Base-by-base conservation (phyloP, 2,329 filamentous ascomycete species). In the Colletotrichum sp. region DNA sequence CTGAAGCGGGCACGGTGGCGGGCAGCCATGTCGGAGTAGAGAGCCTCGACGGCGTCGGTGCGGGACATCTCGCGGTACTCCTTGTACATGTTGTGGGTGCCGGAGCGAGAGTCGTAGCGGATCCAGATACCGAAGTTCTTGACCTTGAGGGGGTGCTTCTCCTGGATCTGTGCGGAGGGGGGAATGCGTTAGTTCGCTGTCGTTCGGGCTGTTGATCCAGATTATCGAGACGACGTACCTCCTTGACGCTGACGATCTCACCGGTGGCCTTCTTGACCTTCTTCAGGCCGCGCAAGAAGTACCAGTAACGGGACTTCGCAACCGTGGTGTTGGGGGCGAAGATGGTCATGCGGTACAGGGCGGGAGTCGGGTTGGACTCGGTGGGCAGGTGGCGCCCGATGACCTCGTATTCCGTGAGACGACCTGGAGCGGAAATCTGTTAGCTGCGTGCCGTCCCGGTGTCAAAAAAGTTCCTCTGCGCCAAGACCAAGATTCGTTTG, bases 11-110 rank as follows among this genome's bases (percentile, higher is more conserved):
- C 94, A 87, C 95, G 96, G 93, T 99, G 97, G 88, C 97, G 95
- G 88, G 98, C 96, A 83, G 97, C 96, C 97, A 99, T 99, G 92
- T 99, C 97, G 90, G 97, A 95, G 94, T 99, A 99, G 87, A 99
- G 93, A 82, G 96, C 90, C 90, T 99, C 95, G 85, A 99, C 96
- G 81, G 97, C 97, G 82, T 97, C 96, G 85, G 94, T 95, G 89
- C 97, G 93, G 87, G 95, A 96, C 93, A 99, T 95, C 93, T 99
- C 97, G 88, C 97, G 95, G 95, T 98, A 99, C 94, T 99, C 97
- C 94, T 99, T 99, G 95, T 99, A 99, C 97, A 99, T 99, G 95
- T 99, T 99, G 96, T 99, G 97, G 85, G 97, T 99, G 85, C 97
- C 97, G 84, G 97, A 99, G 89, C 97, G 96, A 79, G 98, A 99